These are phyloP conservation scores for Trichosanthes cucumerina DNA, from an alignment of 306 rosid genomes.

Conservation along the genomic window DNA sequence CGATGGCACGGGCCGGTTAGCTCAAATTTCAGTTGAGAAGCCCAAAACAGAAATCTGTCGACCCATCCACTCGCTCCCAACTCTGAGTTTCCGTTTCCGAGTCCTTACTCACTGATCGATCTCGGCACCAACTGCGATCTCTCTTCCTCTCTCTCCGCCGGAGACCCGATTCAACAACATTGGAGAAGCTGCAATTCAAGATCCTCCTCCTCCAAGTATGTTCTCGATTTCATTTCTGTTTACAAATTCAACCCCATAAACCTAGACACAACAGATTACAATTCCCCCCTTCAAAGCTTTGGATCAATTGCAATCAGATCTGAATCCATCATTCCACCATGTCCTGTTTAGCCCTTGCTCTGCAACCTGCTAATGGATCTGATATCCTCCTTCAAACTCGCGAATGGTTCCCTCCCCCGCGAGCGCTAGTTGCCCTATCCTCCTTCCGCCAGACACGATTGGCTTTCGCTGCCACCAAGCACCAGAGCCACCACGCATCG, in stretches of 20 bases:
- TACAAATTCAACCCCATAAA: background rate
- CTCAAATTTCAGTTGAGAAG: background rate
- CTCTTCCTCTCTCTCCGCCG: background rate
- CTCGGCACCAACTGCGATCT: background rate
- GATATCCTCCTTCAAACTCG: conserved; percentile 88
- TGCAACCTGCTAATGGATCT: conserved; percentile 76
- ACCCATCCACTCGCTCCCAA: background rate
- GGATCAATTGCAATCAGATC: background rate
- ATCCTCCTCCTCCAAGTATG: background rate
- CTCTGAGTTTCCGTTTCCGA: background rate
- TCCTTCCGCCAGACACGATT: conserved; percentile 79
- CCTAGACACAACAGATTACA: background rate
- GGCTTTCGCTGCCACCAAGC: conserved; percentile 38
- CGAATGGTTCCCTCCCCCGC: conserved; percentile 92
- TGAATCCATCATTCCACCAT: conserved; percentile 14
- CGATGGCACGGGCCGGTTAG: background rate
- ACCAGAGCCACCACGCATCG: conserved; percentile 6
- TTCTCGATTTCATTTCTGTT: background rate
- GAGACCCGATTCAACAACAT: background rate
- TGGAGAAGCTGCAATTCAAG: background rate
- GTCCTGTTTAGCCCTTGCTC: conserved; percentile 85
- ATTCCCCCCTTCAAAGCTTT: background rate
- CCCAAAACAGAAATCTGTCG: background rate
- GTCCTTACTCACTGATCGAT: background rate
- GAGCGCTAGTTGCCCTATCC: conserved; percentile 83